Base-by-base conservation (phyloP, 2,329 filamentous ascomycete genomes). In the Penicillium corylophilum region DNA sequence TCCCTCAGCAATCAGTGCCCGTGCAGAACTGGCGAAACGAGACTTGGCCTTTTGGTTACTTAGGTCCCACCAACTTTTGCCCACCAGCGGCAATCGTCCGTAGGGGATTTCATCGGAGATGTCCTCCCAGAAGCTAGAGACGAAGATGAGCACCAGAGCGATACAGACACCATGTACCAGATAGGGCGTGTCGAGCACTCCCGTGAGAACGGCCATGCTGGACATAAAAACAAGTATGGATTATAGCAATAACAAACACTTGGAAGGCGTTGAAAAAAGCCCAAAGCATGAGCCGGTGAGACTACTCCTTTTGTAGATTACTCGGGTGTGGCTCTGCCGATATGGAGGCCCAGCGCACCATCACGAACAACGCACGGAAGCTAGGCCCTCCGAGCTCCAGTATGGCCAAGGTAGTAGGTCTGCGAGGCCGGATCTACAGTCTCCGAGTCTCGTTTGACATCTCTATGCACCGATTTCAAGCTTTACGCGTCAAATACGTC, bases 21-120 rank as follows among this genome's bases (percentile, higher is more conserved):
- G 63, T 18, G 59, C 60, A 6, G 63, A 62, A 10, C 42, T 45
- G 10, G 60, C 50, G 36, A 67, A 70, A 20, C 56, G 59, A n/a
- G 60, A 26, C 43, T 63, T 64, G 43, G 67, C 66, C 23, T 66
- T 64, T 31, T 56, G 62, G 48, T 69, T 70, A 20, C 62, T 60
- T n/a, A 66, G n/a, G n/a, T 65, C 59, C 66, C 63, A 66, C 48
- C 57, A 51, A 24, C 53, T 54, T 41, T 59, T 68, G 15, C 67
- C 67, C 2, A 70, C 55, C 13, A 69, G 29, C 6, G 66, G 67
- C 16, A 69, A 54, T 13, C 60, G 56, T 20, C 51, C 38, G 44
- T 67, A 59, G 1, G 66, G 67, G 22, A 68, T 56, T 33, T 63
- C 65, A 45, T 67, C 60, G 12, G 55, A 48, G 13, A 69, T 29